Evolutionary conservation across 116 monocot genomes (phyloP).

Genomic region (Zostera marina): DNA sequence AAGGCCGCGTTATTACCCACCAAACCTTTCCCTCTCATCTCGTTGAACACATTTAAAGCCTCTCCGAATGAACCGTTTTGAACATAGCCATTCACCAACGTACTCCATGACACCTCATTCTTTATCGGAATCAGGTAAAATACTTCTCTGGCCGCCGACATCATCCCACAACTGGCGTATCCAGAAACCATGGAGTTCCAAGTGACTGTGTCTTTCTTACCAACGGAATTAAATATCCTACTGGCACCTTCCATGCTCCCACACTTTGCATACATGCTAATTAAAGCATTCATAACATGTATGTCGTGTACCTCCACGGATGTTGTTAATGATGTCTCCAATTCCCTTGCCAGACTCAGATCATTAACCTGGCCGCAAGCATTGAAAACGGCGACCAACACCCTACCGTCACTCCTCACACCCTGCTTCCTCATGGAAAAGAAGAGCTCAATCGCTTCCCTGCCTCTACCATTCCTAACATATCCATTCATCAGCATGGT

Average conservation of each 20-base stretch:
- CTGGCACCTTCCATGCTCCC: conserved; percentile 22
- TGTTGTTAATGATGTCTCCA: conserved; percentile 5
- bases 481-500: conserved; percentile 11
- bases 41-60: conserved; percentile 2
- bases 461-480: background rate
- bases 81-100: conserved; percentile 28
- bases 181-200: conserved; percentile 36
- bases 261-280: conserved; percentile 46
- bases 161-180: conserved; percentile 14
- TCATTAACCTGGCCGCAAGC: conserved; percentile 13
- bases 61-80: conserved; percentile 4
- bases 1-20: conserved; percentile 6
- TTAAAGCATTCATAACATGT: conserved; percentile 5
- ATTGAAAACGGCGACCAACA: conserved; percentile 21
- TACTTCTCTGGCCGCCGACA: conserved; percentile 20
- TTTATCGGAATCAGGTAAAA: conserved; percentile 29
- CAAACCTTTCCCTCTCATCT: conserved; percentile 1
- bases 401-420: conserved; percentile 14
- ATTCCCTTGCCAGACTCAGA: background rate
- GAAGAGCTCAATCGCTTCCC: conserved; percentile 4
- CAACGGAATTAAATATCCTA: conserved; percentile 13
- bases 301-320: conserved; percentile 8
- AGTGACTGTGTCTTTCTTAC: conserved; percentile 16
- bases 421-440: conserved; percentile 1
- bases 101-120: conserved; percentile 49